These are phyloP conservation scores for Fraxinus cuspidata DNA, from an alignment of 257 asterid species.

Conservation along the genomic window DNA sequence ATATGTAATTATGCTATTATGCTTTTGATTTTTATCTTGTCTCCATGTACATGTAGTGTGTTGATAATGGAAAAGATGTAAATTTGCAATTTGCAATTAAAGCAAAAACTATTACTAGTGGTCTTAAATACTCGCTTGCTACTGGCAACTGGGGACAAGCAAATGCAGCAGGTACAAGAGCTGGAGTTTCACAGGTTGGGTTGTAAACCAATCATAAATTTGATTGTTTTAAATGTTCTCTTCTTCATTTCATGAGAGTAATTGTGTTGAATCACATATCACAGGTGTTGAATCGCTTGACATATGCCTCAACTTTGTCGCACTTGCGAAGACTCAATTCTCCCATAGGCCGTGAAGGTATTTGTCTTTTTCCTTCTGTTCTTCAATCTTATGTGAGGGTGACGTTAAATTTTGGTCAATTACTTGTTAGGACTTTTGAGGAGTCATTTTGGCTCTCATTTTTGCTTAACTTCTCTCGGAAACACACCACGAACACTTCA, in stretches of 20 bases:
- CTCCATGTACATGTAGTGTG: conserved; percentile 58
- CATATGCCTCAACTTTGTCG: conserved; percentile 95
- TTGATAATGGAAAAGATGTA: conserved; percentile 95
- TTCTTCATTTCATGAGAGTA: conserved; percentile 10
- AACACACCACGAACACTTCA: neutral
- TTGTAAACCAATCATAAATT: conserved; percentile 12
- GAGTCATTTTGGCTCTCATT: neutral
- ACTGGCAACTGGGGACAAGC: conserved; percentile 99
- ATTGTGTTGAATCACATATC: conserved; percentile 21
- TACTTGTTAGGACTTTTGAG: conserved; percentile 1
- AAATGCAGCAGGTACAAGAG: conserved; percentile 97
- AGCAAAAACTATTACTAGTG: conserved; percentile 98
- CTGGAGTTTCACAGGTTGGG: conserved; percentile 97
- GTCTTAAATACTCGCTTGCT: conserved; percentile 92
- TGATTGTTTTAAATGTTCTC: conserved; percentile 9
- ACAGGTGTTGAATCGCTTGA: conserved; percentile 96
- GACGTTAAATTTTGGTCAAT: conserved; percentile 4
- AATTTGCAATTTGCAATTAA: conserved; percentile 96
- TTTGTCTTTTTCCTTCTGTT: neutral
- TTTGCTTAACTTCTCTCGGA: neutral
- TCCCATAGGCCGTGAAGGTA: conserved; percentile 99
- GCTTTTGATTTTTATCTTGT: conserved; percentile 19
- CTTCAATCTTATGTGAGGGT: conserved; percentile 8
- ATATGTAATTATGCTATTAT: conserved; percentile 21
- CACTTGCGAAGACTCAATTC: conserved; percentile 93